phyloP scores from a whole-genome alignment of 306 rosid species.

The Vigna hirtella region DNA sequence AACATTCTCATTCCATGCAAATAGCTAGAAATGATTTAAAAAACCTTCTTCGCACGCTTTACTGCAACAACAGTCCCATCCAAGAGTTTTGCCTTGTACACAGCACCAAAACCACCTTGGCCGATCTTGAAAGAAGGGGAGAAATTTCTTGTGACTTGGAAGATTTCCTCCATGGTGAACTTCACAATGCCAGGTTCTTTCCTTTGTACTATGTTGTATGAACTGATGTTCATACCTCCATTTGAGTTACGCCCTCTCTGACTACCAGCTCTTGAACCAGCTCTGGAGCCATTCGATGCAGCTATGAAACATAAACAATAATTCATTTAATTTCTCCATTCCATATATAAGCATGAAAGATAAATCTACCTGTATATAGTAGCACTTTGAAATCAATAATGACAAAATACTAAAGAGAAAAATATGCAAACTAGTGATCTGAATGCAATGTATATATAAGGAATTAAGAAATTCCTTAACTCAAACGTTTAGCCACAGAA shows the following conservation, averaged over 20 bases:
- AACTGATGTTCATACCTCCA: conserved; percentile 47
- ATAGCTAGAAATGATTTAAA: conserved; percentile 14
- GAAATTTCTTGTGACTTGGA: conserved; percentile 78
- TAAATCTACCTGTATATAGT: conserved; percentile 15
- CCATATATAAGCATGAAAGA: conserved; percentile 20
- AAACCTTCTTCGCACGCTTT: conserved; percentile 96
- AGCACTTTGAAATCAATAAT: conserved; percentile 15
- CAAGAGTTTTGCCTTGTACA: conserved; percentile 76
- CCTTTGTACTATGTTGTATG: conserved; percentile 51
- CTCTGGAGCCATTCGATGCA: conserved; percentile 59
- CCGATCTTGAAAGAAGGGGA: conserved; percentile 86
- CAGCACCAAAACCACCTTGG: conserved; percentile 97
- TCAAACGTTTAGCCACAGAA: background rate
- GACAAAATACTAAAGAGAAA: background rate
- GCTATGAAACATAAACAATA: conserved; percentile 48
- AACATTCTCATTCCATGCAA: conserved; percentile 32
- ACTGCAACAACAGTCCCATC: conserved; percentile 81
- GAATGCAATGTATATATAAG: conserved; percentile 28
- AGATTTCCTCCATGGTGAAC: conserved; percentile 75
- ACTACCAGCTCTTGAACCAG: conserved; percentile 54
- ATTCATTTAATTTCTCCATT: conserved; percentile 35
- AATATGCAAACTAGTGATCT: conserved; percentile 4
- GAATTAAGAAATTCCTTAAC: conserved; percentile 1
- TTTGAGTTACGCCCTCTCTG: conserved; percentile 56
- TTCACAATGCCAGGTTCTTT: conserved; percentile 64